phyloP scores from a whole-genome alignment of 352 stramenopile species.

The Pilasporangium apinafurcum region DNA sequence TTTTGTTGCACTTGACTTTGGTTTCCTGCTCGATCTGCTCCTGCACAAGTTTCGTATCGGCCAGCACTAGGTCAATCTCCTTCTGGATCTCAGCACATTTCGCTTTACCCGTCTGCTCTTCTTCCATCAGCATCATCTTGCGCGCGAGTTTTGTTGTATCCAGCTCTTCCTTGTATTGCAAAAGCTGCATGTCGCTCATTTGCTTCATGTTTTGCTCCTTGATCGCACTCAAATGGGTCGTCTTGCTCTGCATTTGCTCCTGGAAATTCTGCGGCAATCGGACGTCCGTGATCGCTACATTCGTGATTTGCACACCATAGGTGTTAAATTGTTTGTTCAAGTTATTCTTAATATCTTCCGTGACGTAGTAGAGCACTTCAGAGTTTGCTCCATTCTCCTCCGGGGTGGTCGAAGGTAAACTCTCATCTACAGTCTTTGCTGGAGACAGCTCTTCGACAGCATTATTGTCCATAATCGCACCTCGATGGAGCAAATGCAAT shows the following conservation, averaged over 20 bases:
- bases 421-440: neutral
- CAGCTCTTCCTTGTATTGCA: slow-evolving; percentile 52
- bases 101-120: slow-evolving; percentile 48
- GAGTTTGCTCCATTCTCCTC: slow-evolving; percentile 2
- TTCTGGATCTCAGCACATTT: slow-evolving; percentile 48
- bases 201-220: slow-evolving; percentile 80
- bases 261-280: slow-evolving; percentile 47
- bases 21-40: slow-evolving; percentile 35
- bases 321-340: slow-evolving; percentile 74
- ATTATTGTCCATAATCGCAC: slow-evolving; percentile 1
- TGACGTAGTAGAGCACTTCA: slow-evolving; percentile 39
- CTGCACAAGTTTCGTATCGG: slow-evolving; percentile 28
- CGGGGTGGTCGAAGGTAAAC: neutral
- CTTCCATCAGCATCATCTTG: slow-evolving; percentile 51
- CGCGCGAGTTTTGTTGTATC: slow-evolving; percentile 51
- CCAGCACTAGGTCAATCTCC: slow-evolving; percentile 35
- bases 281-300: slow-evolving; percentile 75
- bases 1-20: slow-evolving; percentile 32
- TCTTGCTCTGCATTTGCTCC: slow-evolving; percentile 64
- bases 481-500: slow-evolving; percentile 19
- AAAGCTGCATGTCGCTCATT: slow-evolving; percentile 67
- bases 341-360: slow-evolving; percentile 59
- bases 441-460: neutral
- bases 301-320: slow-evolving; percentile 70
- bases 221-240: slow-evolving; percentile 55